Conservation (phyloP, 140 eudicot species). For the Stevia rebaudiana region DNA sequence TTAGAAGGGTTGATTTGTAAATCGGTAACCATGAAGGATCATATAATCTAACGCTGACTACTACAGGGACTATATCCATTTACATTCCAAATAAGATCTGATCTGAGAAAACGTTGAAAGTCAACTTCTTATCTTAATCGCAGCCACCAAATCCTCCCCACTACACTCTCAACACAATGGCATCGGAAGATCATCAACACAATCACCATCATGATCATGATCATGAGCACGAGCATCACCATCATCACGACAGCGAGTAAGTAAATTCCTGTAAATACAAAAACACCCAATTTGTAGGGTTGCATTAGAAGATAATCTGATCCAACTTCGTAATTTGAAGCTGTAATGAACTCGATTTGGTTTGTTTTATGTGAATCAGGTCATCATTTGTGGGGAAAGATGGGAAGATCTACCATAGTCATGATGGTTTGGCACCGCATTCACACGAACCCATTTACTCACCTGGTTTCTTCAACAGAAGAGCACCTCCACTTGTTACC, state of each 20-base stretch:
- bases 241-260: constrained; percentile 46
- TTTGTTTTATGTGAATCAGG: constrained; percentile 22
- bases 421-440: constrained; percentile 95
- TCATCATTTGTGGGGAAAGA: constrained; percentile 75
- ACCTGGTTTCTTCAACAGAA: constrained; percentile 77
- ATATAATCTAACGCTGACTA: neutral
- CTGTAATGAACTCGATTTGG: neutral
- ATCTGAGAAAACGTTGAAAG: neutral
- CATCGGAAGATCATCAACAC: constrained; percentile 45
- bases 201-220: constrained; percentile 21
- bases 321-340: neutral
- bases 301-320: too few relatives aligned
- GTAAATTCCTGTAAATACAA: neutral
- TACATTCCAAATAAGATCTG: neutral
- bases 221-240: constrained; percentile 14
- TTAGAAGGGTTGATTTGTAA: too few relatives aligned
- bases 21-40: neutral
- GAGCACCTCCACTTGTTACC: constrained; percentile 68
- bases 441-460: constrained; percentile 91
- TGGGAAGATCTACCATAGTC: constrained; percentile 94
- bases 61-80: neutral
- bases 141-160: neutral
- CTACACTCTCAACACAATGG: constrained; percentile 16
- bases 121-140: neutral
- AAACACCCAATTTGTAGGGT: neutral